Base-by-base conservation (phyloP, 106 monocot species). In the Allium sativum region DNA sequence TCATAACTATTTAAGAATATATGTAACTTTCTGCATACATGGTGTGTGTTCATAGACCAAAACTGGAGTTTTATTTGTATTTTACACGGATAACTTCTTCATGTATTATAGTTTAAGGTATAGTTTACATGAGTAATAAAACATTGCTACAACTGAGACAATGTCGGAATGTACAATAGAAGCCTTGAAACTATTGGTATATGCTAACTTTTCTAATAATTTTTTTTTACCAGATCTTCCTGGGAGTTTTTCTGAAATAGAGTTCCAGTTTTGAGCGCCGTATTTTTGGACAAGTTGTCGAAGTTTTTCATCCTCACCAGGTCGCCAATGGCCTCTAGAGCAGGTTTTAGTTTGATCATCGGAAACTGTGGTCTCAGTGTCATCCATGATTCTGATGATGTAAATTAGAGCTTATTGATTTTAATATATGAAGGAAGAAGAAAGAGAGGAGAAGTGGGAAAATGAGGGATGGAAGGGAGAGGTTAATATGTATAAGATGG, bases 241-340 rank as follows among this genome's bases (percentile, higher is more conserved):
- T 56, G 78, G 69, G 44, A 92, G 73, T 62, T 93, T 88, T 61
- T 93, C 88, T 0, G 92, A 81, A 43, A 93, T 82, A 4, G 74
- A 84, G 55, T 93, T 93, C 92, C 92, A 93, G 69, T 93, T 93
- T 67, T 82, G 87, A 6, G 92, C 82, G n/a, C 92, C 92, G 42
- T 84, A 84, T 74, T 84, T 22, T 48, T 88, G 69, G 9, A 93
- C 92, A 11, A 93, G 79, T 67, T 73, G 69, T 70, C 68, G 62
- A 31, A 93, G 70, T 64, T 72, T 93, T 75, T 88, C 84, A 45
- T 93, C 92, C 61, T 93, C 92, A n/a, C 74, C 65, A 18, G 92
- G 87, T 66, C 88, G 56, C 92, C 92, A 93, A 73, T 93, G 92
- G 11, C 84, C 92, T 45, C 84, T 56, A 0, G 82, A 71, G 64